phyloP scores from a whole-genome alignment of 441 rosid genomes.

The Populus hybrid region DNA sequence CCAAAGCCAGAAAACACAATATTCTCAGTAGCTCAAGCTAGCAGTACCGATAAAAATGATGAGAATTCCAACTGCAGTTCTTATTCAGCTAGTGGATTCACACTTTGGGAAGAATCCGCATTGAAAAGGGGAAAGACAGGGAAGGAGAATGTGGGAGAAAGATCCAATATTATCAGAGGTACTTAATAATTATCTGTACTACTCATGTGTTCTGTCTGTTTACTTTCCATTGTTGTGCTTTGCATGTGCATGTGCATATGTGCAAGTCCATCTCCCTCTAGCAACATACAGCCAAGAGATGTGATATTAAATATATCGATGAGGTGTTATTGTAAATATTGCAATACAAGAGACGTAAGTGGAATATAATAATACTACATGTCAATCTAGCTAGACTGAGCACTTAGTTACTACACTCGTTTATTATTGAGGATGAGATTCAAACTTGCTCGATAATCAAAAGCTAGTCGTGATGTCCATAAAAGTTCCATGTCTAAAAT shows the following conservation, averaged over 20 bases:
- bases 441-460: too few relatives aligned
- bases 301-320: not conserved
- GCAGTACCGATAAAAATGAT: constrained; percentile 50
- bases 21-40: constrained; percentile 32
- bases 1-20: constrained; percentile 64
- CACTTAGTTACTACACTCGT: too few relatives aligned
- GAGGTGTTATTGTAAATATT: too few relatives aligned
- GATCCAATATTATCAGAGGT: constrained; percentile 56
- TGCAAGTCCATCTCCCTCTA: not conserved
- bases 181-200: constrained; percentile 2
- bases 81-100: constrained; percentile 59
- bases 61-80: constrained; percentile 72
- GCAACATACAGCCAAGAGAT: not conserved
- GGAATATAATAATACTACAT: not conserved
- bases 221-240: not conserved
- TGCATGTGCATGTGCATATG: constrained; percentile 24
- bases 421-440: too few relatives aligned
- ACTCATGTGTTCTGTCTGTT: not conserved
- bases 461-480: too few relatives aligned
- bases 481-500: too few relatives aligned
- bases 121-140: constrained; percentile 87
- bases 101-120: constrained; percentile 70
- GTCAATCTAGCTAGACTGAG: not conserved
- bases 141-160: constrained; percentile 71
- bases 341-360: constrained; percentile 1